Evolutionary conservation across 78 protist genomes (phyloP).

Genomic region (Planoprotostelium fungivorum): DNA sequence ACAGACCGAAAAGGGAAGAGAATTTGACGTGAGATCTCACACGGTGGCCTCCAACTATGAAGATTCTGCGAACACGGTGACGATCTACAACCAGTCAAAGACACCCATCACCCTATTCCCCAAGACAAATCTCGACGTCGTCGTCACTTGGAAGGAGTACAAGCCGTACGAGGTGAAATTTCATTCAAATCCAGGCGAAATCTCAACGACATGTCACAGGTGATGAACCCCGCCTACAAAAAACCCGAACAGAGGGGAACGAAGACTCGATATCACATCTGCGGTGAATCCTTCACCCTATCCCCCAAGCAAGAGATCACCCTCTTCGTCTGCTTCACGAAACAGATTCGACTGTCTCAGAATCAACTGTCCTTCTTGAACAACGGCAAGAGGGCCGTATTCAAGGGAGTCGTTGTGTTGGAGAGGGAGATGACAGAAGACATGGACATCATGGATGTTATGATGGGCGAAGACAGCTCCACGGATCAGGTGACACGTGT

Average conservation of each 20-base stretch:
- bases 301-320: constrained; percentile 22
- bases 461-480: neutral
- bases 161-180: neutral
- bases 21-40: neutral
- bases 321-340: constrained; percentile 7
- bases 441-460: neutral
- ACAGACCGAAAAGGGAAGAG: neutral
- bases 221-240: neutral
- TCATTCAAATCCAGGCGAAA: constrained; percentile 9
- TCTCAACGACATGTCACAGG: constrained; percentile 13
- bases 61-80: constrained; percentile 12
- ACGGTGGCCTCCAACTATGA: neutral
- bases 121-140: constrained; percentile 31
- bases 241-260: neutral
- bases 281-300: constrained; percentile 44
- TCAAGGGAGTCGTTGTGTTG: neutral
- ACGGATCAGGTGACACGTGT: neutral
- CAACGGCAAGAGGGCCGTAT: neutral
- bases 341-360: neutral
- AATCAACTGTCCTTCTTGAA: neutral
- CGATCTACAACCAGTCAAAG: constrained; percentile 23
- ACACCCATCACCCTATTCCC: constrained; percentile 50
- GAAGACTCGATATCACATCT: constrained; percentile 1
- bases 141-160: constrained; percentile 30
- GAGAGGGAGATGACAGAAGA: neutral